These are phyloP conservation scores for Hamamelis virginiana DNA, from an alignment of 164 flowering plant genomes.

Conservation along the genomic window DNA sequence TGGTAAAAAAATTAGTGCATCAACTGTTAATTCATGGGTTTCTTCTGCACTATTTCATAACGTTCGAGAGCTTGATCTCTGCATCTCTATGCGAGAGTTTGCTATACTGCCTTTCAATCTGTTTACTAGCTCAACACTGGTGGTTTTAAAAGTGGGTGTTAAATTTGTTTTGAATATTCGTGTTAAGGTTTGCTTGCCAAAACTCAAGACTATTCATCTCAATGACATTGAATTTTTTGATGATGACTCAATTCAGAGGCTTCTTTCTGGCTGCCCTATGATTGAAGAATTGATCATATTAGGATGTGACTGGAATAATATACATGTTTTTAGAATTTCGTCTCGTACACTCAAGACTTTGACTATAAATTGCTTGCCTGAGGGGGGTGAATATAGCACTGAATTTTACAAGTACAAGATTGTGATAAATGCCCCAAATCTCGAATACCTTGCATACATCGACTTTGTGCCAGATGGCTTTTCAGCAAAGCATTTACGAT, in stretches of 20 bases:
- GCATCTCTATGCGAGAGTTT: no score
- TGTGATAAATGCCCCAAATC: slow-evolving; percentile 14
- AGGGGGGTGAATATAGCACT: neutral
- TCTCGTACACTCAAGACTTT: slow-evolving; percentile 17
- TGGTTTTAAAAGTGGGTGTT: slow-evolving; percentile 13
- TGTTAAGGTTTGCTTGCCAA: slow-evolving; percentile 12
- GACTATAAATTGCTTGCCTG: slow-evolving; percentile 9
- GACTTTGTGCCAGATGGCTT: neutral
- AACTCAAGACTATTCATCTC: slow-evolving; percentile 21
- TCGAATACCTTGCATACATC: neutral
- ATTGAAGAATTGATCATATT: slow-evolving; percentile 20
- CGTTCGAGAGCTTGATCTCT: no score
- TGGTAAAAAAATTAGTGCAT: no score
- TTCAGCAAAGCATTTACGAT: neutral
- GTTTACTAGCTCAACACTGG: slow-evolving; percentile 10
- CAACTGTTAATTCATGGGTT: no score
- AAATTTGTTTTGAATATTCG: slow-evolving; percentile 14
- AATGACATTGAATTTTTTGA: slow-evolving; percentile 8
- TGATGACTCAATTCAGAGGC: slow-evolving; percentile 9
- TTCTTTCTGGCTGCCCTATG: slow-evolving; percentile 22
- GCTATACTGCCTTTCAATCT: slow-evolving; percentile 19
- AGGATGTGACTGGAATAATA: slow-evolving; percentile 14
- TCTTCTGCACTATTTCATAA: no score
- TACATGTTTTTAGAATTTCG: slow-evolving; percentile 12
- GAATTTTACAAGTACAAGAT: neutral